Conservation (phyloP, 2,329 filamentous ascomycete genomes). For the Podosphaera leucotricha region DNA sequence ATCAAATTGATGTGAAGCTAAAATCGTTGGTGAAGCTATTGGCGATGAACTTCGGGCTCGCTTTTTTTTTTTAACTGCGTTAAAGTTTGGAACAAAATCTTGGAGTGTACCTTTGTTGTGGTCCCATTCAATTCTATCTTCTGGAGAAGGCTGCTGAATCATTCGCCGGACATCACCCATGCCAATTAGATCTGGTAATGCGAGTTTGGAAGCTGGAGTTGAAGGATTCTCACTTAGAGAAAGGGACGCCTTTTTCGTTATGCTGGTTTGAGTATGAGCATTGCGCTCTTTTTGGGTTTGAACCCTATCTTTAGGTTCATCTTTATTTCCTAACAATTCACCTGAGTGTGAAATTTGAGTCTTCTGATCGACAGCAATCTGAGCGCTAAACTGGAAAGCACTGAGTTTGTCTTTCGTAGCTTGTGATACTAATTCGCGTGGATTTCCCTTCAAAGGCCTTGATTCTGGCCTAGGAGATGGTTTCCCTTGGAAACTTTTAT, state of each 20-base stretch:
- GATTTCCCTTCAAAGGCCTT: slow-evolving; percentile 12
- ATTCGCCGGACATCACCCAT: slow-evolving; percentile 18
- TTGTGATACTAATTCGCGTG: slow-evolving; percentile 21
- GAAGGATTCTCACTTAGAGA: slow-evolving; percentile 14
- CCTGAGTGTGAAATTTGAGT: slow-evolving; percentile 7
- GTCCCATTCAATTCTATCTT: slow-evolving; percentile 38
- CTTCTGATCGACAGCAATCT: slow-evolving; percentile 8
- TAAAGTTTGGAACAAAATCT: slow-evolving; percentile 21
- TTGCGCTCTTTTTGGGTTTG: not conserved
- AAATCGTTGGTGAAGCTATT: slow-evolving; percentile 35
- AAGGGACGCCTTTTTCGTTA: slow-evolving; percentile 3
- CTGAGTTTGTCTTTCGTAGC: slow-evolving; percentile 36
- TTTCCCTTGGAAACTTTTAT: slow-evolving; percentile 13
- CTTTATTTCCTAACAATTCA: slow-evolving; percentile 12
- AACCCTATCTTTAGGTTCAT: not conserved
- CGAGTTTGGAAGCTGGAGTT: slow-evolving; percentile 28
- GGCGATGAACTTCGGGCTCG: slow-evolving; percentile 54
- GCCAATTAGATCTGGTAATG: slow-evolving; percentile 33
- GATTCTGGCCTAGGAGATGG: slow-evolving; percentile 5
- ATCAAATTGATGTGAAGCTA: slow-evolving; percentile 23
- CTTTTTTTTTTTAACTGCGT: slow-evolving; percentile 28
- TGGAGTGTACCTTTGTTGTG: slow-evolving; percentile 22
- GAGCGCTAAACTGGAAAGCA: slow-evolving; percentile 26
- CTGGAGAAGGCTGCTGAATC: slow-evolving; percentile 30
- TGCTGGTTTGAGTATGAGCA: not conserved